Evolutionary conservation across 805 yeast genomes (phyloP).

Genomic region (Hanseniaspora occidentalis): DNA sequence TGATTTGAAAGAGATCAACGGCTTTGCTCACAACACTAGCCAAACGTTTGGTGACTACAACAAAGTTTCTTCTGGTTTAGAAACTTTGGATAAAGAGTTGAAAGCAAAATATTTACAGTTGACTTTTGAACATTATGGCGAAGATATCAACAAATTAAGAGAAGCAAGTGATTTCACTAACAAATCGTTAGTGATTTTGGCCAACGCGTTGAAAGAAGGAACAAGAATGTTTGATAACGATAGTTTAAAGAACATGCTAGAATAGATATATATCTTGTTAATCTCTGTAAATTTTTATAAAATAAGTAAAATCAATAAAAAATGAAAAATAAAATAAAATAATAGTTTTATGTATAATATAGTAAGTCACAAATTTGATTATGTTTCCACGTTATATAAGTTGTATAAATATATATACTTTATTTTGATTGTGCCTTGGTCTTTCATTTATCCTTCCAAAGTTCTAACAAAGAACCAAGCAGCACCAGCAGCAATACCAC

Average conservation of each 20-base stretch:
- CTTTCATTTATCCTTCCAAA: constrained; percentile 30
- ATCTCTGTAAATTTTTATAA: no score
- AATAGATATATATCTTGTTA: no score
- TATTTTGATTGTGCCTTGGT: background rate
- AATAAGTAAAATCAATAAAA: no score
- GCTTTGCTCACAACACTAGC: constrained; percentile 1
- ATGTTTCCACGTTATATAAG: no score
- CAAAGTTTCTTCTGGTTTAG: constrained; percentile 4
- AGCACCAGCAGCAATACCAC: constrained; percentile 95
- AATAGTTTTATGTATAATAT: no score
- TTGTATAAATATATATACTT: background rate
- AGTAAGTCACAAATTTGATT: no score
- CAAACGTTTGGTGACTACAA: background rate
- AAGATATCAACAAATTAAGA: constrained; percentile 48
- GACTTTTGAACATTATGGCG: constrained; percentile 47
- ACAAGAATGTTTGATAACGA: constrained; percentile 48
- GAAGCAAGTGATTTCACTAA: constrained; percentile 50
- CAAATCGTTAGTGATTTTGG: constrained; percentile 43
- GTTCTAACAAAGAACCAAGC: constrained; percentile 87
- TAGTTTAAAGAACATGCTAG: constrained; percentile 26
- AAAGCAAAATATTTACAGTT: constrained; percentile 39
- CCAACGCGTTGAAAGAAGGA: constrained; percentile 46
- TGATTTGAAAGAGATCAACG: constrained; percentile 3
- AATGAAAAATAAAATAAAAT: no score
- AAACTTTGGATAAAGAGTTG: constrained; percentile 18